phyloP scores from a whole-genome alignment of 148 eudicot species.

The Cornus florida region DNA sequence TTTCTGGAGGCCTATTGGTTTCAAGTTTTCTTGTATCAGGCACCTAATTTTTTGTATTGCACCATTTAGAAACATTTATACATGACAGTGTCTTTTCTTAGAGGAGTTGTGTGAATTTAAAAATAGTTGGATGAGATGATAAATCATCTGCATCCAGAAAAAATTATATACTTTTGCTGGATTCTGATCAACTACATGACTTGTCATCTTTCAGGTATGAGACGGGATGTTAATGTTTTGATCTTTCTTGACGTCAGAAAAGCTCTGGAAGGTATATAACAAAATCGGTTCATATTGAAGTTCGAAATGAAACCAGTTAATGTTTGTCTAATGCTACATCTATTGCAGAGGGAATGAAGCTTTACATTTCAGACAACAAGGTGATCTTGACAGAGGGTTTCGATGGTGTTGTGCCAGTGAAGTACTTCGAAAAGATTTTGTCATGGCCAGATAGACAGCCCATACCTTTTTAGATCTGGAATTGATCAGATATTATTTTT shows the following conservation, averaged over 20 bases:
- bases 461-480: slow-evolving; percentile 35
- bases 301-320: neutral
- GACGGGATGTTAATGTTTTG: slow-evolving; percentile 62
- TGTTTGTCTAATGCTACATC: no score
- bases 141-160: neutral
- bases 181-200: neutral
- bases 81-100: neutral
- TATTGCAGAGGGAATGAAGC: slow-evolving; percentile 83
- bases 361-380: slow-evolving; percentile 79
- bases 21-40: no score
- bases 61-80: neutral
- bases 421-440: slow-evolving; percentile 69
- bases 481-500: neutral
- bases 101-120: neutral
- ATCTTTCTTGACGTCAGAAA: slow-evolving; percentile 75
- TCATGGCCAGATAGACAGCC: slow-evolving; percentile 73
- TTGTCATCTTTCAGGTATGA: slow-evolving; percentile 63
- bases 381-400: slow-evolving; percentile 95
- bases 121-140: neutral
- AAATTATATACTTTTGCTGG: neutral
- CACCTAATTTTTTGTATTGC: neutral
- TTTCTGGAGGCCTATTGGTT: no score
- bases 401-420: slow-evolving; percentile 79
- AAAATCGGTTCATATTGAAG: neutral
- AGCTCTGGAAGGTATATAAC: slow-evolving; percentile 77